Percentiles rank a stretch among this genome's conserved stretches.
Evolutionary conservation across 1,284 basidiomycete species (phyloP).

Genomic region (Cutaneotrichosporon mucoides): DNA sequence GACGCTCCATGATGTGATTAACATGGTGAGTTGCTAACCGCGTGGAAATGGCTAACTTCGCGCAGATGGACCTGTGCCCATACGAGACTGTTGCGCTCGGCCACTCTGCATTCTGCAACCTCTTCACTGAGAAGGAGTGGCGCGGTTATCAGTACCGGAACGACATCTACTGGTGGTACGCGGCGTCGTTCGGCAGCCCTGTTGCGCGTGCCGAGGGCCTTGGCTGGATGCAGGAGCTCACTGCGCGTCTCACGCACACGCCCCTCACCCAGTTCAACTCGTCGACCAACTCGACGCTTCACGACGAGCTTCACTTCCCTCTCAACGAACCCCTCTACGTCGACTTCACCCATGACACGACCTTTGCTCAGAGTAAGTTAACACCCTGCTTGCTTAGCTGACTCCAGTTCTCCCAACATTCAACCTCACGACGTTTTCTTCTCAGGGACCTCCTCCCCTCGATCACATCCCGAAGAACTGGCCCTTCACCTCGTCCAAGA

Average conservation of each 20-base stretch:
- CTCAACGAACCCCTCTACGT: constrained; percentile 56
- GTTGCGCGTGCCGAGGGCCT: constrained; percentile 47
- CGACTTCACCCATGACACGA: constrained; percentile 47
- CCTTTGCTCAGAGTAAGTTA: constrained; percentile 41
- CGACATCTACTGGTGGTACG: constrained; percentile 51
- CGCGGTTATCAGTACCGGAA: constrained; percentile 58
- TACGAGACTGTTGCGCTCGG: constrained; percentile 56
- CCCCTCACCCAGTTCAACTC: constrained; percentile 56
- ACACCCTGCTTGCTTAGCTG: background rate
- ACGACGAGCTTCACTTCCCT: constrained; percentile 59
- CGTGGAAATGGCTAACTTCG: constrained; percentile 46
- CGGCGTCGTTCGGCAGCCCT: constrained; percentile 45
- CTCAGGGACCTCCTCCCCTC: constrained; percentile 63
- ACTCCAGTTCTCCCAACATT: constrained; percentile 56
- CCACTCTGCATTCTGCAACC: constrained; percentile 53
- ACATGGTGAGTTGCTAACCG: constrained; percentile 23
- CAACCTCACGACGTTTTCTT: constrained; percentile 66
- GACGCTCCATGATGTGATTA: constrained; percentile 61
- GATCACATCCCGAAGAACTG: constrained; percentile 63
- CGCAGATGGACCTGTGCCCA: constrained; percentile 53
- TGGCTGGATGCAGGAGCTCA: constrained; percentile 51
- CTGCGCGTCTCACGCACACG: constrained; percentile 49
- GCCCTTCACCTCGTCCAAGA: constrained; percentile 46
- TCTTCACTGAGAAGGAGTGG: constrained; percentile 67
- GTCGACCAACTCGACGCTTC: constrained; percentile 58